Base-by-base conservation (phyloP, 805 yeast species). In the Kuraishia molischiana region DNA sequence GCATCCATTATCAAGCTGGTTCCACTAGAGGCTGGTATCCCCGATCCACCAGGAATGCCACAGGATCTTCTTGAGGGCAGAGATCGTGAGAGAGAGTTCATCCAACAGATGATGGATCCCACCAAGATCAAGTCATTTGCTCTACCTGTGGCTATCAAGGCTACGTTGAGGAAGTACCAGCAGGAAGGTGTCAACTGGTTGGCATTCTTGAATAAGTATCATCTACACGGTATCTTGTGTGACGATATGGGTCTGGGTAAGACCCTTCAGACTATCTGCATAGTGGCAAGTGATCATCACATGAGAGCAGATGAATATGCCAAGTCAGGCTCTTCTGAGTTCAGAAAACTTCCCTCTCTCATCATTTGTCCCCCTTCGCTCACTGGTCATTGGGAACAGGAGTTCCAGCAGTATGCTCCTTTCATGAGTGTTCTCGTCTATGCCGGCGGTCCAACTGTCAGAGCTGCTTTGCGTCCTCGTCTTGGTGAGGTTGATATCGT, bases 191-290 rank as follows among this genome's bases (percentile, higher is more conserved):
- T 92, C 29, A 92, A 90, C 56, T 92, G 99, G 99, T 67, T 92
- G 38, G 95, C 95, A 6, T 92, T 92, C 53, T 69, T 92, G 51
- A 92, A 92, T 62, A 85, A 85, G 51, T 92, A 92, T 54, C 95
- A 90, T 57, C 65, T 92, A 38, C 99, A 92, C 62, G 99, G 99
- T 38, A 90, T 92, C 51, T 66, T 92, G 35, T 92, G 98, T 75
- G 99, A 92, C 57, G 99, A 92, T 76, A 92, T 92, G 99, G 99
- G 99, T 5, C 69, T 92, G 22, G 99, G 99, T 37, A 92, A 92
- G 56, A 92, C 99, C 0, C 67, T 92, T 42, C 99, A 92, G 59
- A 89, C 98, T 0, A 89, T 92, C 52, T 92, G 98, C 61, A 90
- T 94, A 47, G 87, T 92, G 38, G 85, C 98, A 0, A 85, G 97